Percentiles rank a stretch among this genome's conserved stretches.
Conservation (phyloP, 1,139 yeast species). For the Kurtzmaniella quercitrusa region DNA sequence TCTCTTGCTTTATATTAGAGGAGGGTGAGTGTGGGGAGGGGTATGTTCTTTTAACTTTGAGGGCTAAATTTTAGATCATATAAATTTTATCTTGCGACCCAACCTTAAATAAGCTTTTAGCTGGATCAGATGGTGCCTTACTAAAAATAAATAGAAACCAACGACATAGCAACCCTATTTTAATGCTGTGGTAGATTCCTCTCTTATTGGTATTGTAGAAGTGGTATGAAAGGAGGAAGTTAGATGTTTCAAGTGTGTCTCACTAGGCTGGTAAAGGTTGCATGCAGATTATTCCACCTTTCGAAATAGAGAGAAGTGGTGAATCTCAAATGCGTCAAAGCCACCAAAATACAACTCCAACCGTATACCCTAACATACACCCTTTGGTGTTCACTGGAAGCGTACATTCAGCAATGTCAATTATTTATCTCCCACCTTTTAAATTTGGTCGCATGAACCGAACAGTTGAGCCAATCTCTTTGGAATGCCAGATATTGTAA, state of each 20-base stretch:
- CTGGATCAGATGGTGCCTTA: background rate
- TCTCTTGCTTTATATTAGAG: too few relatives aligned
- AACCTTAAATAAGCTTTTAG: background rate
- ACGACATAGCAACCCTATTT: background rate
- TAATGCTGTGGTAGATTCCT: background rate
- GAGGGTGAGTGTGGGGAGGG: too few relatives aligned
- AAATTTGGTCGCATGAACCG: too few relatives aligned
- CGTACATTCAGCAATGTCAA: too few relatives aligned
- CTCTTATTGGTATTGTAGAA: background rate
- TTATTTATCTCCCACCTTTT: too few relatives aligned
- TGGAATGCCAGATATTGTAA: too few relatives aligned
- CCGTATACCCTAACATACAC: too few relatives aligned
- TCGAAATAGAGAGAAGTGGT: background rate
- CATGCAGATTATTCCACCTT: background rate
- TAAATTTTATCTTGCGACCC: too few relatives aligned
- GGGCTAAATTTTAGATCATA: too few relatives aligned
- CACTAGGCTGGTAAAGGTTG: background rate
- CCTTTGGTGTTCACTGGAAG: too few relatives aligned
- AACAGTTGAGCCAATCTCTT: too few relatives aligned
- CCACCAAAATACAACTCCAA: background rate
- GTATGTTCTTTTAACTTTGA: too few relatives aligned
- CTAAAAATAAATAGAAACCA: background rate
- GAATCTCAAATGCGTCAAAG: background rate
- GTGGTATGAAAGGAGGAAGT: background rate
- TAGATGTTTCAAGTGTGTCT: background rate